Conservation (phyloP, 1,139 yeast genomes). For the Suhomyces chickasaworum region DNA sequence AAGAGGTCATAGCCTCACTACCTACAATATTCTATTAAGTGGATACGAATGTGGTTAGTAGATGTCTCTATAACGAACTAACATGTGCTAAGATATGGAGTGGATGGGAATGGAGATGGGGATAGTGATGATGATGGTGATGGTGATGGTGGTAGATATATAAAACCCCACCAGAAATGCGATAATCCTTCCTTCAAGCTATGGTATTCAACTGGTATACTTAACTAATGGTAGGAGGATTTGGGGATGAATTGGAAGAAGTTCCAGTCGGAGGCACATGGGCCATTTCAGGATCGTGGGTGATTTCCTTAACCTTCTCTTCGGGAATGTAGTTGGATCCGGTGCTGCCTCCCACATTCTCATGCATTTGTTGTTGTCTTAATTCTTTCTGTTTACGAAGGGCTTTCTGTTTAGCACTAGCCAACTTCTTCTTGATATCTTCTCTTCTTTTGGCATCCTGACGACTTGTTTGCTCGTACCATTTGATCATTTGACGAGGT, state of each 20-base stretch:
- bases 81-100: background rate
- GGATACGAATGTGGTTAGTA: background rate
- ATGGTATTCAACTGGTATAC: too few relatives aligned
- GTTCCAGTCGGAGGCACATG: background rate
- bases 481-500: conserved; percentile 49
- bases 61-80: background rate
- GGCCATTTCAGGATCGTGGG: background rate
- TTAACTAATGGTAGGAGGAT: background rate
- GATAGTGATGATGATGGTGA: too few relatives aligned
- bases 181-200: background rate
- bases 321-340: background rate
- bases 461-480: conserved; percentile 44
- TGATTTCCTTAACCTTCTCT: background rate
- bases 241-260: background rate
- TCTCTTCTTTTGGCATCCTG: conserved; percentile 37
- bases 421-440: conserved; percentile 39
- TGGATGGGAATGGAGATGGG: background rate
- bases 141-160: too few relatives aligned
- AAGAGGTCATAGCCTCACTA: background rate
- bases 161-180: background rate
- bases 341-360: background rate
- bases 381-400: conserved; percentile 32
- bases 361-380: conserved; percentile 25
- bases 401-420: conserved; percentile 41
- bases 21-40: too few relatives aligned